Evolutionary conservation across 805 yeast species (phyloP).

Genomic region (Metschnikowia amazonensis): DNA sequence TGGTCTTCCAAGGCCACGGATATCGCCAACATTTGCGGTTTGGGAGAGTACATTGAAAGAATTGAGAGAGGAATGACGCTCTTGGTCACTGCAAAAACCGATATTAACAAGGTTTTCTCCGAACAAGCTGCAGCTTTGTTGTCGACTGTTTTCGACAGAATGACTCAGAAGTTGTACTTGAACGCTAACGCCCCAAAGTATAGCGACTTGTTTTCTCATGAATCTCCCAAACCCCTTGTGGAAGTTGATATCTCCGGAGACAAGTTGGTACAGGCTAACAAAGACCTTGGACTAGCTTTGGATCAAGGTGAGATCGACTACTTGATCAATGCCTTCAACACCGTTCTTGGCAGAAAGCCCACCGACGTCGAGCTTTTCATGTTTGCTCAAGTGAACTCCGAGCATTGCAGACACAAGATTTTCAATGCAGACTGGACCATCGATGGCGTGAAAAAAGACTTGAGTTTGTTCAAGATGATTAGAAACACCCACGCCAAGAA

Average conservation of each 20-base stretch:
- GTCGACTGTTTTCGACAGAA: slow-evolving; percentile 80
- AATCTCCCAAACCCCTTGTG: slow-evolving; percentile 78
- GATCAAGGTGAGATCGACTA: slow-evolving; percentile 92
- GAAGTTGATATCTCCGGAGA: slow-evolving; percentile 62
- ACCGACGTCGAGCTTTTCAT: slow-evolving; percentile 97
- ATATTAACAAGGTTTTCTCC: slow-evolving; percentile 45
- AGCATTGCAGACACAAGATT: slow-evolving; percentile 98
- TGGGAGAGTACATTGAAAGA: slow-evolving; percentile 65
- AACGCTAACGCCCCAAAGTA: slow-evolving; percentile 59
- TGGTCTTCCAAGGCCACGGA: slow-evolving; percentile 99
- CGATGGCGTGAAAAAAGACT: slow-evolving; percentile 71
- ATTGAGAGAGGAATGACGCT: slow-evolving; percentile 89
- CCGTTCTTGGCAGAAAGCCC: slow-evolving; percentile 78
- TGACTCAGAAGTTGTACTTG: slow-evolving; percentile 75
- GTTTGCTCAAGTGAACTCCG: slow-evolving; percentile 99
- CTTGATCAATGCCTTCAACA: slow-evolving; percentile 75
- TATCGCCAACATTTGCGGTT: slow-evolving; percentile 84
- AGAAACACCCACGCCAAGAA: slow-evolving; percentile 82
- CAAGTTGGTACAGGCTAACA: slow-evolving; percentile 72
- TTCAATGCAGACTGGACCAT: slow-evolving; percentile 98
- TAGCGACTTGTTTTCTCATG: slow-evolving; percentile 72
- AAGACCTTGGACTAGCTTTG: slow-evolving; percentile 84
- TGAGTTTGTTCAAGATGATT: slow-evolving; percentile 88
- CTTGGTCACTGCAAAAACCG: slow-evolving; percentile 49
- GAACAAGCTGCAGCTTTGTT: slow-evolving; percentile 51